Evolutionary conservation across 208 protist genomes (phyloP), one percentile per base, ranked within the genome.

Genomic region (Trypanosoma congolense): DNA sequence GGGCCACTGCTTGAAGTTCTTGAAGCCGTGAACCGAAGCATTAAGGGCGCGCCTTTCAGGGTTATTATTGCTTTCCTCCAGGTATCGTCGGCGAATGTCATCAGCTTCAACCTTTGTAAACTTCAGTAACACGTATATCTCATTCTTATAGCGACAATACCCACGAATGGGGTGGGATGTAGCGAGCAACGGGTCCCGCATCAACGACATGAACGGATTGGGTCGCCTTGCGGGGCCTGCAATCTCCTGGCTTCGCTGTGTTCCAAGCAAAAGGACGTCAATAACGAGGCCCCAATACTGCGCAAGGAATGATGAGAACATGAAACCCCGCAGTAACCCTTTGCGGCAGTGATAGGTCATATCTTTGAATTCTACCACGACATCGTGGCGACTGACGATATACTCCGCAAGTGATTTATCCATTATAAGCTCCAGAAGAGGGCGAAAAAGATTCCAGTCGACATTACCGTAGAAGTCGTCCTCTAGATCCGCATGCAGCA

Each of bases 401-500:
- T 99, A 99, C 74, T 99, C 99, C 18, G 99, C 99, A 49, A 99
- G 90, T 64, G 99, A 99, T 70, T 98, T 97, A 82, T 99, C 98
- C 67, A 99, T 97, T 73, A 99, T 98, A 24, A 99, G 87, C 68
- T 98, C 93, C 25, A 99, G 85, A 51, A 99, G 73, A 38, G 95
- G 86, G 61, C 99, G 99, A 70, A 99, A 97, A 2, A 99, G 74
- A 41, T 96, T 99, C 59, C 99, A 92, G 79, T 99, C 98, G 12
- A 99, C 95, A 69, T 99, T 99, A 46, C 99, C 98, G 73, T 98
- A 99, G 51, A 99, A 91, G 44, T 97, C 97, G 41, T 89, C 78
- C 45, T 98, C 82, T 4, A 99, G 86, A 54, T 97, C 77, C n/a
- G 97, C 87, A 80, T 99, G 94, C 53, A 99, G 46, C 38, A 99